phyloP scores from a whole-genome alignment of 1,284 basidiomycete genomes.

The Tetrapyrgos nigripes region DNA sequence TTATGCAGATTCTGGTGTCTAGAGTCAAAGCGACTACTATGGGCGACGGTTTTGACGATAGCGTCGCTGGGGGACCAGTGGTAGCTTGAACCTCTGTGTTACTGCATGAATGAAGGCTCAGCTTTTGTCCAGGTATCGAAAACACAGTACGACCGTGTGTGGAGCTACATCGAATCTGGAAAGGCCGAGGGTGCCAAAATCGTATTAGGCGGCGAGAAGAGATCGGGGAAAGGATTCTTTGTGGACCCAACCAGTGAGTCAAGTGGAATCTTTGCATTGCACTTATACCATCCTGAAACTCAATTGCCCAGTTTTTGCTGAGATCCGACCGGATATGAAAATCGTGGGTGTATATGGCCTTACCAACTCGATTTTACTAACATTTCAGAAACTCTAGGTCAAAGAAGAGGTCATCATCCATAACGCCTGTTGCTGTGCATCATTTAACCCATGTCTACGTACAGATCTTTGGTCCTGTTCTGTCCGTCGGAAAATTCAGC shows the following conservation, averaged over 20 bases:
- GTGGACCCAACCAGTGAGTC: conserved; percentile 78
- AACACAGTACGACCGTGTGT: conserved; percentile 88
- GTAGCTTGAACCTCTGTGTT: conserved; percentile 47
- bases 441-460: conserved; percentile 9
- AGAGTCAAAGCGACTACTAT: conserved; percentile 77
- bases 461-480: conserved; percentile 90
- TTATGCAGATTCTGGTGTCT: conserved; percentile 69
- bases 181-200: conserved; percentile 86
- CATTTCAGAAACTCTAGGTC: conserved; percentile 50
- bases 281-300: not conserved
- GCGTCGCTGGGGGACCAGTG: conserved; percentile 80
- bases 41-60: conserved; percentile 83
- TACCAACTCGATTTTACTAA: conserved; percentile 6
- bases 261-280: not conserved
- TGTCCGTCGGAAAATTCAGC: conserved; percentile 78
- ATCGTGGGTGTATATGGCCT: conserved; percentile 58
- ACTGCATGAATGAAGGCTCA: conserved; percentile 12
- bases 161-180: conserved; percentile 89
- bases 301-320: conserved; percentile 66
- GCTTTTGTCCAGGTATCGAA: conserved; percentile 69
- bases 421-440: not conserved
- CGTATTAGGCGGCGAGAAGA: conserved; percentile 80
- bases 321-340: conserved; percentile 76
- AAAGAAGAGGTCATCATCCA: conserved; percentile 64
- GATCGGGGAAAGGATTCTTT: conserved; percentile 72